Conservation (phyloP, 2,329 filamentous ascomycete species). For the Claviceps pusilla region DNA sequence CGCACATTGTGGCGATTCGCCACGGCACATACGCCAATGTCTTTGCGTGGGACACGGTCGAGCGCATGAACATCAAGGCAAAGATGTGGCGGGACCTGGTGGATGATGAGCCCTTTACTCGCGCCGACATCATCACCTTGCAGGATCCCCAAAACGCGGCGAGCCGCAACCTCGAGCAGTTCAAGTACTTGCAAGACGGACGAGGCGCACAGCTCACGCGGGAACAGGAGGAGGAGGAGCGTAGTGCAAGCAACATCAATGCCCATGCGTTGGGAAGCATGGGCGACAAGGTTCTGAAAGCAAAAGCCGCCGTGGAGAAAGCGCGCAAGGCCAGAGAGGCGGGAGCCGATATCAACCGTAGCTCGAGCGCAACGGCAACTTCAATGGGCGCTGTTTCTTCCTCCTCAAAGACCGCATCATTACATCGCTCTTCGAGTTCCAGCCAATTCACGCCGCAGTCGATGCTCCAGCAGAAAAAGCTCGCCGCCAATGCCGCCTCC, state of each 20-base stretch:
- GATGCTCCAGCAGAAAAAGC: conserved; percentile 38
- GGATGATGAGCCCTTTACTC: conserved; percentile 70
- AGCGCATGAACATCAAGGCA: conserved; percentile 87
- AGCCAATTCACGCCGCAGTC: conserved; percentile 13
- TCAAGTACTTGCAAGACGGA: conserved; percentile 80
- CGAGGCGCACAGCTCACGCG: conserved; percentile 51
- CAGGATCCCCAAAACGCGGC: conserved; percentile 90
- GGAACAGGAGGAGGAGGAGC: conserved; percentile 53
- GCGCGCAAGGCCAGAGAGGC: conserved; percentile 61
- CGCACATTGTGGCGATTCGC: conserved; percentile 79
- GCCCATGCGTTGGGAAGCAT: conserved; percentile 62
- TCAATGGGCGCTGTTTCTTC: conserved; percentile 12
- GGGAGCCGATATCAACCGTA: conserved; percentile 41
- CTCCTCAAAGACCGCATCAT: conserved; percentile 11
- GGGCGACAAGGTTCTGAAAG: conserved; percentile 70
- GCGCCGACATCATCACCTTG: conserved; percentile 87
- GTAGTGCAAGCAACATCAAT: conserved; percentile 58
- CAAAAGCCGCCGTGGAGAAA: conserved; percentile 86
- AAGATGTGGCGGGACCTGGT: conserved; percentile 92
- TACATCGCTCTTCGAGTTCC: background rate
- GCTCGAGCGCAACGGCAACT: conserved; percentile 27
- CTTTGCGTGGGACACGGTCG: conserved; percentile 89
- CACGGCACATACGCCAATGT: conserved; percentile 79
- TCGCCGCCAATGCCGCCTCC: conserved; percentile 69
- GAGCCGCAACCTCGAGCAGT: conserved; percentile 67